phyloP scores from a whole-genome alignment of 257 asterid species.

The Avicennia marina region DNA sequence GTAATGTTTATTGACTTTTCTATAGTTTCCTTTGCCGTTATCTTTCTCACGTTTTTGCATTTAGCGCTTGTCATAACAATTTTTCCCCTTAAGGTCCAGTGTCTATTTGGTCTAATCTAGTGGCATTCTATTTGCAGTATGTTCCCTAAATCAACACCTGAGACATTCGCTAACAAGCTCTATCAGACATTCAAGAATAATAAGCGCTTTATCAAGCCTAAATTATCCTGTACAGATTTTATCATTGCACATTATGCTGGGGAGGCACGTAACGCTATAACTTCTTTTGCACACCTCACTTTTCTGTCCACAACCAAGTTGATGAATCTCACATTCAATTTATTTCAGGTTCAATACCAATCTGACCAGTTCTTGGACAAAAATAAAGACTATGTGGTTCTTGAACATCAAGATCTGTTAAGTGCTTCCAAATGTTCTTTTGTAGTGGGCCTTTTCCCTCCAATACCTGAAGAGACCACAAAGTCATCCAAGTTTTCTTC shows the following conservation, averaged over 20 bases:
- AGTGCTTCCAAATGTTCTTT: conserved; percentile 79
- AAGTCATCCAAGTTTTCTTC: conserved; percentile 96
- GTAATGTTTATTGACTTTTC: conserved; percentile 33
- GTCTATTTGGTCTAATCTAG: background rate
- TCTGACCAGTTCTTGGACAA: conserved; percentile 96
- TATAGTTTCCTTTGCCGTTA: conserved; percentile 4
- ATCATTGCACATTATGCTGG: conserved; percentile 92
- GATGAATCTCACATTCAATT: conserved; percentile 21
- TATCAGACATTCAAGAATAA: conserved; percentile 86
- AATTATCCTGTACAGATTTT: conserved; percentile 92
- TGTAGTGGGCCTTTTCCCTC: conserved; percentile 98
- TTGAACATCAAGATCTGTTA: conserved; percentile 94
- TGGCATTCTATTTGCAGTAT: conserved; percentile 52
- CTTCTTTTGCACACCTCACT: conserved; percentile 8
- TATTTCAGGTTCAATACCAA: conserved; percentile 83
- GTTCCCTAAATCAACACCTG: conserved; percentile 98
- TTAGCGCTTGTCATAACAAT: background rate
- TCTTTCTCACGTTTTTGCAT: background rate
- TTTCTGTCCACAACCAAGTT: conserved; percentile 15
- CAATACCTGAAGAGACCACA: conserved; percentile 66
- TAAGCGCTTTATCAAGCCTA: conserved; percentile 95
- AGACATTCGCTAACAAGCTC: conserved; percentile 92
- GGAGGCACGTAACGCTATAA: conserved; percentile 56
- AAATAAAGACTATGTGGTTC: conserved; percentile 96
- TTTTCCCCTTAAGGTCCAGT: background rate